Percentiles rank a stretch among this genome's conserved stretches.
Evolutionary conservation across 2,329 filamentous ascomycete genomes (phyloP).

Genomic region (Huntiella abstrusa): DNA sequence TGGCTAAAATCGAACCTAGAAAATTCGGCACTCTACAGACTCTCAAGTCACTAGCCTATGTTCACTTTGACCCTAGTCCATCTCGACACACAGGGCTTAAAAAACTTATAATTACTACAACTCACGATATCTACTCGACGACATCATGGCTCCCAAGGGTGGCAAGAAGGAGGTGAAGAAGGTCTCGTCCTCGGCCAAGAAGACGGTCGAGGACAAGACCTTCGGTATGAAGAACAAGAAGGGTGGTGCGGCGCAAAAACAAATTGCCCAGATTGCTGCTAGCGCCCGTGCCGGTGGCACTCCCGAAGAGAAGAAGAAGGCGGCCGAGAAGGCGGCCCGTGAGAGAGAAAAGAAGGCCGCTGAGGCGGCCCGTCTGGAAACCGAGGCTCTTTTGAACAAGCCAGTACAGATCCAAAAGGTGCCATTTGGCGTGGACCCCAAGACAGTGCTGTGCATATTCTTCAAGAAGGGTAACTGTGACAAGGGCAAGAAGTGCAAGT

Average conservation of each 20-base stretch:
- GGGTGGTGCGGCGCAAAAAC: constrained; percentile 72
- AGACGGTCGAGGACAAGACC: constrained; percentile 77
- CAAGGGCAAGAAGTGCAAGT: constrained; percentile 96
- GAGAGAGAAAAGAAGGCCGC: constrained; percentile 84
- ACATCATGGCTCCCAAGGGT: constrained; percentile 53
- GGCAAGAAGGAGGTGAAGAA: constrained; percentile 16
- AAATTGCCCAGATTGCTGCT: constrained; percentile 67
- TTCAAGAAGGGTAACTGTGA: constrained; percentile 96
- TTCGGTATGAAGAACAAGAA: constrained; percentile 99
- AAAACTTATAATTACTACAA: too few relatives aligned
- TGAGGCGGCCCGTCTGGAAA: constrained; percentile 66
- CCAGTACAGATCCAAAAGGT: constrained; percentile 95
- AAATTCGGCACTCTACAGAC: too few relatives aligned
- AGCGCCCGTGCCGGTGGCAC: constrained; percentile 56
- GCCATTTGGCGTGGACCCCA: constrained; percentile 91
- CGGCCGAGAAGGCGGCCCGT: constrained; percentile 44
- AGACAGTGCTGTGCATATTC: constrained; percentile 91
- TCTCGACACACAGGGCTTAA: too few relatives aligned
- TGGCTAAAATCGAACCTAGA: too few relatives aligned
- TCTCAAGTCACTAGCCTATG: too few relatives aligned
- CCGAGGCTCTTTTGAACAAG: constrained; percentile 67
- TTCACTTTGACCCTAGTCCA: too few relatives aligned
- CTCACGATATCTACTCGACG: not conserved
- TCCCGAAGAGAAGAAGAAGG: constrained; percentile 73
- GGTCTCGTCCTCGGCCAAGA: constrained; percentile 37